A percentile compares a stretch with the other conserved stretches of the same genome.
These are phyloP conservation scores for Fusarium sterilihyphosum DNA, from an alignment of 2,329 filamentous ascomycete species.

Conservation along the genomic window DNA sequence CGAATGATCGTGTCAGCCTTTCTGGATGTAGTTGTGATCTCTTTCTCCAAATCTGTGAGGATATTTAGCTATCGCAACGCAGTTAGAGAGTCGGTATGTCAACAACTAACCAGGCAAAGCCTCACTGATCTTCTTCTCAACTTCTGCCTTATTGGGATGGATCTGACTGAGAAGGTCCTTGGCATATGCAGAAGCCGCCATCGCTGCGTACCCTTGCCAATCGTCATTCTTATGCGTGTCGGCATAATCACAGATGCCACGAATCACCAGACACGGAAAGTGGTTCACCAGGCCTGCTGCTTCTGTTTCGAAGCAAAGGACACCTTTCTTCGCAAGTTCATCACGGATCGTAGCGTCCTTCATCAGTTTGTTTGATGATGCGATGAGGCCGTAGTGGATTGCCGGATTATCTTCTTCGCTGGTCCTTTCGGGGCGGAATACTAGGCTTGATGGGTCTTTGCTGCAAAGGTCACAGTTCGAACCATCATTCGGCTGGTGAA, in stretches of 20 bases:
- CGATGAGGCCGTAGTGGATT: constrained; percentile 27
- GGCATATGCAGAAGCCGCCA: constrained; percentile 42
- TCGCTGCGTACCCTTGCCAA: constrained; percentile 50
- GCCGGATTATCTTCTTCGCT: not conserved
- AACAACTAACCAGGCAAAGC: not conserved
- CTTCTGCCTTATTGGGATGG: not conserved
- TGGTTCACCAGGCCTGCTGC: constrained; percentile 36
- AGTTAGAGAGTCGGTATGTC: too few relatives aligned
- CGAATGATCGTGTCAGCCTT: not conserved
- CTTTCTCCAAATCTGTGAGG: not conserved
- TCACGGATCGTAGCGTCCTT: constrained; percentile 32
- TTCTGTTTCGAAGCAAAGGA: not conserved
- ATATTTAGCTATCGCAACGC: too few relatives aligned
- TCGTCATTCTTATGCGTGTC: constrained; percentile 44
- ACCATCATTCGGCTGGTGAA: not conserved
- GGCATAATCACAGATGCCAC: constrained; percentile 51
- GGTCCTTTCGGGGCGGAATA: not conserved
- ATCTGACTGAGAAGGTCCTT: constrained; percentile 2
- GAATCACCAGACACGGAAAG: constrained; percentile 47
- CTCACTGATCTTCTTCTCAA: not conserved
- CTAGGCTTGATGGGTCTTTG: not conserved
- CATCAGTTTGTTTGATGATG: constrained; percentile 19
- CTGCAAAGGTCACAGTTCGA: not conserved
- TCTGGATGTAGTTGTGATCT: not conserved
- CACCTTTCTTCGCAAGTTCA: not conserved